These are phyloP conservation scores for Trichoderma aggressivum DNA, from an alignment of 2,329 filamentous ascomycete genomes.

Conservation along the genomic window DNA sequence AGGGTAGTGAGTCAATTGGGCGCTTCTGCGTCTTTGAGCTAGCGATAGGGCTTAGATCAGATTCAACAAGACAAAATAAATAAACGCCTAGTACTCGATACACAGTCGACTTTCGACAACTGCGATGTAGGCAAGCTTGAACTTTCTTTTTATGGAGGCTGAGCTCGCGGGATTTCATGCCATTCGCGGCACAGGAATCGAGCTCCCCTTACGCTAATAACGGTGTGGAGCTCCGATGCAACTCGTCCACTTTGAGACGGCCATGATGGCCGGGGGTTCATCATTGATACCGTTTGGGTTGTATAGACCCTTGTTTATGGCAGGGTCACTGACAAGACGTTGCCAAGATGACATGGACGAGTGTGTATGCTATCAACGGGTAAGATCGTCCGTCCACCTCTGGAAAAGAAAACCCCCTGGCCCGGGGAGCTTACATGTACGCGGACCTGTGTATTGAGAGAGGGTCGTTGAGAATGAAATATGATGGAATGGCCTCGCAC, in stretches of 20 bases:
- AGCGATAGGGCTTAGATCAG: not conserved
- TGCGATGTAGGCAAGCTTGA: not conserved
- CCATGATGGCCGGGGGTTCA: not conserved
- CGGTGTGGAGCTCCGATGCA: not conserved
- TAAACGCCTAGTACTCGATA: not conserved
- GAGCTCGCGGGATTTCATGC: not conserved
- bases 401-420: not conserved
- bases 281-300: not conserved
- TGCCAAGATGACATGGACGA: not conserved
- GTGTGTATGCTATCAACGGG: not conserved
- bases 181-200: not conserved
- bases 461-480: constrained; percentile 2
- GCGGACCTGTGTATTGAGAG: not conserved
- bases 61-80: not conserved
- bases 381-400: not conserved
- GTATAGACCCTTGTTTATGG: not conserved
- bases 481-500: not conserved
- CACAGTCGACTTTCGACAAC: too few species aligned
- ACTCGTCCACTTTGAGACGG: not conserved
- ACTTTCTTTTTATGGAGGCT: constrained; percentile 5
- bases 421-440: not conserved
- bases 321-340: not conserved
- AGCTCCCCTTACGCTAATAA: constrained; percentile 4
- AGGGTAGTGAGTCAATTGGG: not conserved
- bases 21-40: not conserved